Conservation (phyloP, 306 rosid species). For the Cicer arietinum region DNA sequence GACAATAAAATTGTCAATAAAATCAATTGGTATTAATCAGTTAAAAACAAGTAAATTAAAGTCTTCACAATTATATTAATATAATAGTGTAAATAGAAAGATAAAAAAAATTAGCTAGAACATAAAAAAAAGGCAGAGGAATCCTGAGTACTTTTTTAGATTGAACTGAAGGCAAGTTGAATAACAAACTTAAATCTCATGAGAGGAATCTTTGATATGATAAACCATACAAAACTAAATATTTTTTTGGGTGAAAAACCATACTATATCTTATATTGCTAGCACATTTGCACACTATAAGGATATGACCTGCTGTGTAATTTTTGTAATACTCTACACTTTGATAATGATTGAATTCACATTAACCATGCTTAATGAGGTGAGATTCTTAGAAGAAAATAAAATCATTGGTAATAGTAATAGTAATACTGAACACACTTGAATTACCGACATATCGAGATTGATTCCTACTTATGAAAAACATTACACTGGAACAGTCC, state of each 20-base stretch:
- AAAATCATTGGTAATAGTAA: background rate
- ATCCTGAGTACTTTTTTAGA: background rate
- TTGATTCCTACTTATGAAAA: no score
- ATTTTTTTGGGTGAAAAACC: background rate
- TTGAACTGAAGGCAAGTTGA: background rate
- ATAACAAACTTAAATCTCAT: conserved; percentile 1
- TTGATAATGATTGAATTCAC: background rate
- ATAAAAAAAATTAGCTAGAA: background rate
- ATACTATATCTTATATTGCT: background rate
- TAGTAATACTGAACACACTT: background rate
- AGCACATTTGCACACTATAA: conserved; percentile 27
- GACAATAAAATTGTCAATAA: no score
- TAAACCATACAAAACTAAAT: background rate
- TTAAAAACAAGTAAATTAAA: no score
- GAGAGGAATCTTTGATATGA: background rate
- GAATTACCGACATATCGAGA: no score
- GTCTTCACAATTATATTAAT: no score
- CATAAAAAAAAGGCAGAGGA: background rate
- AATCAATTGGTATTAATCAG: no score
- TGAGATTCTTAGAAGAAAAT: background rate
- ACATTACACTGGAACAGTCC: conserved; percentile 40
- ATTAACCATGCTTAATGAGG: conserved; percentile 8
- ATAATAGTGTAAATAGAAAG: no score
- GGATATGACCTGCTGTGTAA: conserved; percentile 3
- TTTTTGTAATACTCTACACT: background rate